Evolutionary conservation across 306 rosid genomes (phyloP), one percentile per base, ranked within the genome.

Genomic region (Begonia fuchsioides): DNA sequence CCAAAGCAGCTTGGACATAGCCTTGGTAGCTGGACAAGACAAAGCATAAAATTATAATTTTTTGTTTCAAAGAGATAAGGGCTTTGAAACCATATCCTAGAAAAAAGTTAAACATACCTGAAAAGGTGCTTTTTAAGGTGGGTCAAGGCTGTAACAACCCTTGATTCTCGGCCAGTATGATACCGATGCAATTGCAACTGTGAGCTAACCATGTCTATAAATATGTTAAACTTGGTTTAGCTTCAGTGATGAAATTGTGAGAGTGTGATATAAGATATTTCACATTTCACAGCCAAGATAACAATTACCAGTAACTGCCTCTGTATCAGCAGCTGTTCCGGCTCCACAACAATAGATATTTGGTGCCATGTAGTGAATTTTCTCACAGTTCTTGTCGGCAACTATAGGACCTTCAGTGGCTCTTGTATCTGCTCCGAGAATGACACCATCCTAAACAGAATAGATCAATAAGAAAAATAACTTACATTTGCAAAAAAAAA

Each of bases 311-410:
- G 98, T 90, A 39, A 90, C 98, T 12, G 98, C 98, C 78, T 90
- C 96, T 26, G 98, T 90, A 62, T 90, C 96, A 51, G 95, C 96
- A 62, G 98, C 98, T 55, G 98, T 90, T 61, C 98, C 98, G 10
- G 98, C 96, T 59, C 98, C 98, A 67, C 96, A 90, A 50, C 98
- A 90, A 59, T 85, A 85, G 26, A 90, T 90, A 48, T 90, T 90
- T 6, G 98, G 98, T 5, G 98, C 98, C 98, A 90, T 85, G 52
- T 74, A 90, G 55, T 90, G 98, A 59, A 90, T 90, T 53, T 90
- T 90, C 69, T 87, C 96, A 71, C 96, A 87, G 74, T 87, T 87
- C 58, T 87, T 87, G 64, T 87, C 96, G 49, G 82, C 77, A 16
- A 87, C 96, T 54, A 80, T 83, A 63, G 94, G 94, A 16, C 96